Evolutionary conservation across 805 yeast species (phyloP).

Genomic region (Zygoascus biomembranicola): DNA sequence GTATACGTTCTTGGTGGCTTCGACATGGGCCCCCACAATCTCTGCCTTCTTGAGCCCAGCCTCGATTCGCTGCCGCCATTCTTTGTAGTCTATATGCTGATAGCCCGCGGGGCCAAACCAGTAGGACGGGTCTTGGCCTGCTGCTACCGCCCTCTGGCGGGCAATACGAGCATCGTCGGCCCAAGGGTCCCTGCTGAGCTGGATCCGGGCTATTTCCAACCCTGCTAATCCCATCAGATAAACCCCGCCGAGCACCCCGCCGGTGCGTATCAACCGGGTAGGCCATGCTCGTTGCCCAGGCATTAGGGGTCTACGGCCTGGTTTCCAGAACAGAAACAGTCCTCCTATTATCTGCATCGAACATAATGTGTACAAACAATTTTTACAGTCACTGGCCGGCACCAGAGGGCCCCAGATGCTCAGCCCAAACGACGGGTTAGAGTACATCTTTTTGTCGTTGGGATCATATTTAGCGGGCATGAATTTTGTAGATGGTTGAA

Average conservation of each 20-base stretch:
- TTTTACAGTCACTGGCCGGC: slow-evolving; percentile 59
- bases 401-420: slow-evolving; percentile 62
- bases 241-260: slow-evolving; percentile 36
- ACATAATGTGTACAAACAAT: slow-evolving; percentile 45
- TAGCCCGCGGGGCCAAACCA: slow-evolving; percentile 64
- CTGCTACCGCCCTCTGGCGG: slow-evolving; percentile 40
- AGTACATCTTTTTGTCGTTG: slow-evolving; percentile 8
- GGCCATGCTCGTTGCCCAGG: slow-evolving; percentile 17
- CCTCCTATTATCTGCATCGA: slow-evolving; percentile 39
- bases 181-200: slow-evolving; percentile 54
- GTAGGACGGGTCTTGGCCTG: slow-evolving; percentile 41
- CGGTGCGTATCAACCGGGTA: slow-evolving; percentile 26
- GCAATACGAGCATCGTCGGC: slow-evolving; percentile 53
- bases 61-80: slow-evolving; percentile 23
- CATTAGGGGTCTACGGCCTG: slow-evolving; percentile 10
- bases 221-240: slow-evolving; percentile 45
- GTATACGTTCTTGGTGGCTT: slow-evolving; percentile 9
- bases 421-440: slow-evolving; percentile 52
- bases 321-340: slow-evolving; percentile 15
- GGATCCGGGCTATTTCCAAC: slow-evolving; percentile 46
- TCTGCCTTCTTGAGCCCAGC: slow-evolving; percentile 16
- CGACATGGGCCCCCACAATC: slow-evolving; percentile 6
- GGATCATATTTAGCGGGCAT: slow-evolving; percentile 4
- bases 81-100: slow-evolving; percentile 38
- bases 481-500: background rate